Percentiles rank a stretch among this genome's conserved stretches.
phyloP scores from a whole-genome alignment of 306 rosid genomes.

The Aeschynomene evenia region DNA sequence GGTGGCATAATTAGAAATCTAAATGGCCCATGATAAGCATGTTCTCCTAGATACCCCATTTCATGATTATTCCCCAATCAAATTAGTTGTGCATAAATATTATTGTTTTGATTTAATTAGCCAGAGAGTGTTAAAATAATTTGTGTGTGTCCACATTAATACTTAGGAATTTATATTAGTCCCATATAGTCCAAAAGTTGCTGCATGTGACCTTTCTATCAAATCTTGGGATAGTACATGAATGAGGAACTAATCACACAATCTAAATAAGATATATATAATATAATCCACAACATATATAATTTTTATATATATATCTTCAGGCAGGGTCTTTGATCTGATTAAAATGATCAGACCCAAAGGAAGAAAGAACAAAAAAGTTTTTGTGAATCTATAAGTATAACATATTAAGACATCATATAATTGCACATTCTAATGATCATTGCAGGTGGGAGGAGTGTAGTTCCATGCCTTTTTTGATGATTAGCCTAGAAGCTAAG shows the following conservation, averaged over 20 bases:
- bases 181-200: constrained; percentile 53
- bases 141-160: constrained; percentile 25
- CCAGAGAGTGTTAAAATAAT: constrained; percentile 10
- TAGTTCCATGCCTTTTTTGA: constrained; percentile 46
- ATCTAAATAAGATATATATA: constrained; percentile 44
- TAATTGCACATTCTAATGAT: constrained; percentile 47
- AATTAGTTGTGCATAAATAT: constrained; percentile 35
- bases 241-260: constrained; percentile 47
- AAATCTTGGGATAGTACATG: constrained; percentile 50
- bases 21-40: constrained; percentile 54
- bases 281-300: constrained; percentile 24
- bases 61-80: constrained; percentile 55
- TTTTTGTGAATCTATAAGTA: not conserved
- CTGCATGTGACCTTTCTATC: constrained; percentile 51
- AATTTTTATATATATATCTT: constrained; percentile 11
- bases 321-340: constrained; percentile 27
- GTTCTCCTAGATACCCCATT: constrained; percentile 58
- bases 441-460: constrained; percentile 51
- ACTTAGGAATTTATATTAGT: constrained; percentile 29
- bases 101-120: constrained; percentile 39
- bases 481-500: constrained; percentile 38
- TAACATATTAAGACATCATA: constrained; percentile 6
- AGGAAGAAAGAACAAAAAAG: constrained; percentile 13
- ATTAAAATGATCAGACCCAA: constrained; percentile 24
- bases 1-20: constrained; percentile 53